Evolutionary conservation across 371 early-diverging fungal species (phyloP), one percentile per base, ranked within the genome.

Genomic region (Enteropsectra breve): DNA sequence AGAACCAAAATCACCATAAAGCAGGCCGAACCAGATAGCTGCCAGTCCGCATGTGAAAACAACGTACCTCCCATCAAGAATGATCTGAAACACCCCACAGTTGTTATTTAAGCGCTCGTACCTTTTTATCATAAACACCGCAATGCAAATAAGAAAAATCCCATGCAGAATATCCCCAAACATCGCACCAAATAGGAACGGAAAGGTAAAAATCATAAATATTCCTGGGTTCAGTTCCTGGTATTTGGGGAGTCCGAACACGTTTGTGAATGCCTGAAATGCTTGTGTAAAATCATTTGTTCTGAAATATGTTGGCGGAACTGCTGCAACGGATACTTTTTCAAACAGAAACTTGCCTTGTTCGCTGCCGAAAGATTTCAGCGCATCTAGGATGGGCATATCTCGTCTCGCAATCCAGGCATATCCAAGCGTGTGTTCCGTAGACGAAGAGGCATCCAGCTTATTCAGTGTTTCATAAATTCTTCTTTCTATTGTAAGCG

Each of bases 81-180:
- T 82, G 85, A 91, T 92, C 69, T 80, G 80, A 69, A 91, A 84
- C 69, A 89, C 88, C 83, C 87, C 79, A 32, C 64, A 67, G 79
- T 85, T 83, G 36, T 82, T 82, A 72, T 82, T 83, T 6, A 68
- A 45, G 29, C 63, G 69, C 36, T 61, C 81, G 80, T 59, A 92
- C 78, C 72, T 83, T 82, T 75, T 85, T 84, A 82, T 94, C 94
- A 69, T 86, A 85, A 21, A 84, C 62, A 94, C 78, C 70, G 86
- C 88, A 0, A 85, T 76, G 1, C 86, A 90, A 60, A 83, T 75
- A 23, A 87, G 70, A 4, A 90, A 68, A 57, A 90, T 73, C 15
- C 95, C 99, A 74, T 98, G 99, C 29, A 95, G 95, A 46, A 94
- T 84, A 82, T 98, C 99, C 65, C 97, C 97, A 85, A 97, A 98